Conservation (phyloP, 2,329 filamentous ascomycete genomes). For the Epichloe festucae region DNA sequence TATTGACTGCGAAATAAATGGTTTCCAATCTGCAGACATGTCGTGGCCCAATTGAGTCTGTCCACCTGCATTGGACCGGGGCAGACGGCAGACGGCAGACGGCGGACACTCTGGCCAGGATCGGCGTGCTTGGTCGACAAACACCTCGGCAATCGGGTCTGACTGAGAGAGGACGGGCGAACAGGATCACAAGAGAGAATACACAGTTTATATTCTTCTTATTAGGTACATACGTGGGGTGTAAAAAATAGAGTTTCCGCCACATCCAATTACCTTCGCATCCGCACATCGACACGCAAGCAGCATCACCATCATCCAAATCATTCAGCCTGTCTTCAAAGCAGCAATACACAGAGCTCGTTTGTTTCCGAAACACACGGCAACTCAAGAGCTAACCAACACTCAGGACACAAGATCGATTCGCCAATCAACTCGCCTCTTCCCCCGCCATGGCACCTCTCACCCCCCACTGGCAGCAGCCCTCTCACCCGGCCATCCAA, state of each 20-base stretch:
- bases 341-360: too few species aligned
- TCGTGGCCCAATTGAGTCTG: background rate
- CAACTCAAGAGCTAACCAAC: too few species aligned
- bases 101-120: background rate
- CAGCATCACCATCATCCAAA: background rate
- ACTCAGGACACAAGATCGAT: background rate
- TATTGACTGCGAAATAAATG: background rate
- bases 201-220: background rate
- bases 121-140: slow-evolving; percentile 1
- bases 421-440: background rate
- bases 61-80: background rate
- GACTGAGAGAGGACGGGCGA: background rate
- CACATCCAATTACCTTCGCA: background rate
- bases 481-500: slow-evolving; percentile 46
- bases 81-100: background rate
- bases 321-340: background rate
- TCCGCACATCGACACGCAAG: background rate
- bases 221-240: background rate
- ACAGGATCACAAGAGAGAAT: background rate
- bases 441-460: slow-evolving; percentile 36
- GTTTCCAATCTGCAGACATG: background rate
- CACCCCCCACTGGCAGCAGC: slow-evolving; percentile 45
- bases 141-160: background rate
- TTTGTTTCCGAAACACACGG: too few species aligned
- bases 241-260: background rate